Percentiles rank a stretch among this genome's conserved stretches.
phyloP scores from a whole-genome alignment of 2,329 filamentous ascomycete genomes.

The Kalmusia sp. region DNA sequence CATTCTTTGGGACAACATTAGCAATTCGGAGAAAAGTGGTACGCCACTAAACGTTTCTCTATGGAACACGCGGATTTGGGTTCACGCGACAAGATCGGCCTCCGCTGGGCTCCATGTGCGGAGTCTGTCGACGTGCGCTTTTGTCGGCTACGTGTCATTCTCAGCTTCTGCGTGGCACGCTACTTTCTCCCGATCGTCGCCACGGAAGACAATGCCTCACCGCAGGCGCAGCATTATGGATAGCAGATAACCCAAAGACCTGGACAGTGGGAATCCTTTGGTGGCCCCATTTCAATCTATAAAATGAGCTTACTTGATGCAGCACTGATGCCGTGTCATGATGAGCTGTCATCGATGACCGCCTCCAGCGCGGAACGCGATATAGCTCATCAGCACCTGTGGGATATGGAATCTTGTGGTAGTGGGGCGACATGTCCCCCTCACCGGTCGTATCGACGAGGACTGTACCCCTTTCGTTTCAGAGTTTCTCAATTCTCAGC shows the following conservation, averaged over 20 bases:
- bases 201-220: neutral
- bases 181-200: neutral
- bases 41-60: neutral
- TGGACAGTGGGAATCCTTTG: neutral
- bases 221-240: neutral
- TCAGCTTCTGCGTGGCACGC: constrained; percentile 4
- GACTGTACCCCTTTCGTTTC: constrained; percentile 1
- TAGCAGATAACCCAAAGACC: neutral
- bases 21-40: neutral
- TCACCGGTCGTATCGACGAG: neutral
- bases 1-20: neutral
- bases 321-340: neutral
- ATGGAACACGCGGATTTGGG: neutral
- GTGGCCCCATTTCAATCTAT: neutral
- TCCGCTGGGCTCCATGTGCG: neutral
- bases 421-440: neutral
- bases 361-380: neutral
- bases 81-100: neutral
- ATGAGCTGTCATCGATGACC: constrained; percentile 3
- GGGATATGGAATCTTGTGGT: neutral
- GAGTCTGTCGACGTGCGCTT: neutral
- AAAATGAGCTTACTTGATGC: neutral
- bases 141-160: constrained; percentile 3
- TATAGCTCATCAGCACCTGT: neutral
- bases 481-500: neutral